Evolutionary conservation across 768 basidiomycete genomes (phyloP), one percentile per base, ranked within the genome.

Genomic region (Harrya chromipes): DNA sequence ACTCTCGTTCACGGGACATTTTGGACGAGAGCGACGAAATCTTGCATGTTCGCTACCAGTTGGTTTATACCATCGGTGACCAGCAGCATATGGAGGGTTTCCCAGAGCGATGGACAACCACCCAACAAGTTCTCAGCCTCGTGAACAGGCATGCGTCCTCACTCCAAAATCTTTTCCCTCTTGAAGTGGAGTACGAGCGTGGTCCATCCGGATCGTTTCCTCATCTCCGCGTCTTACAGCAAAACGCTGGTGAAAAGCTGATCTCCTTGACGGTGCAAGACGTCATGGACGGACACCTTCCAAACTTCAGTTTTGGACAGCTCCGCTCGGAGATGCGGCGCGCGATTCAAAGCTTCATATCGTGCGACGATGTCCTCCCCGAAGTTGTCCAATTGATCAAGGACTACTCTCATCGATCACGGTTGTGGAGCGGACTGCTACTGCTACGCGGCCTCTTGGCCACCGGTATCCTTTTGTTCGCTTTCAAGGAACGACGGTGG

Each of bases 21-120:
- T 36, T 67, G 4, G 66, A 67, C 17, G 67, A 67, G 46, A 67
- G 67, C 39, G 67, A 67, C 33, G 66, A 63, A 35, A 57, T 59
- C 24, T 61, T 72, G 9, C 64, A 72, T 17, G 63, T 70, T 36
- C 67, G 66, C 6, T 72, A 67, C 42, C 72, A 73, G 26, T 46
- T 73, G 16, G 55, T 71, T 1, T 74, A 73, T n/a, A 64, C 72
- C 6, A 52, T 66, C 5, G 74, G 74, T 11, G 20, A 40, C 5
- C 67, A 64, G 39, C 54, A 34, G 24, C 55, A 43, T 6, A 31
- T 73, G 6, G 55, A 71, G 40, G 68, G 62, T 7, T 56, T 53
- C 26, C 70, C 69, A 0, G 62, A 71, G 21, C 57, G 71, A 48
- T 74, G 73, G 74, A 58, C 53, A 1, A 69, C 56, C 10, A 61